Conservation (phyloP, 768 basidiomycete genomes). For the Dentipellis fragilis region DNA sequence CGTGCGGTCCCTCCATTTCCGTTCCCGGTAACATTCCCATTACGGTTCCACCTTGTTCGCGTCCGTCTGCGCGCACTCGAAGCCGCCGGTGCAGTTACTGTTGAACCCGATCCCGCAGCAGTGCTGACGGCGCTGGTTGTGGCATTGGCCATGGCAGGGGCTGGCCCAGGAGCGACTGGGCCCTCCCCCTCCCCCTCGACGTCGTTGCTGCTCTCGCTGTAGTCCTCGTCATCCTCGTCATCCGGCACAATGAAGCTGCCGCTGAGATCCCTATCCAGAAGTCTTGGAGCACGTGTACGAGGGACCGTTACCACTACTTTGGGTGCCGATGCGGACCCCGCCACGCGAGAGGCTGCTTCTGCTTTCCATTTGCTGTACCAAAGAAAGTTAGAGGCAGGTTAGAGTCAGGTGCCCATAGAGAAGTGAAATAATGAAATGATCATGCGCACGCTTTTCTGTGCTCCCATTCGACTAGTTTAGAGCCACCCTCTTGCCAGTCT, state of each 20-base stretch:
- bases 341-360: background rate
- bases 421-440: background rate
- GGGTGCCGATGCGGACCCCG: background rate
- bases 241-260: background rate
- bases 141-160: background rate
- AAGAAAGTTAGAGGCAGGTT: background rate
- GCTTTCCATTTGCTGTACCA: constrained; percentile 10
- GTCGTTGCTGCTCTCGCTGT: background rate
- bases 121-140: background rate
- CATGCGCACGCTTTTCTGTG: constrained; percentile 42
- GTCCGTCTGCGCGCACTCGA: background rate
- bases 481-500: constrained; percentile 46
- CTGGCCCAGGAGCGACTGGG: background rate
- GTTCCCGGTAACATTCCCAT: background rate
- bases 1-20: background rate
- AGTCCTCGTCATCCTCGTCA: background rate
- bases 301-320: background rate
- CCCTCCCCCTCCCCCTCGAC: background rate
- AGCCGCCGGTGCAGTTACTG: background rate
- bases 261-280: background rate
- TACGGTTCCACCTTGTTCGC: background rate
- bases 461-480: constrained; percentile 39
- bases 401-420: background rate
- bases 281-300: background rate
- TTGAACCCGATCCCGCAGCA: background rate